These are phyloP conservation scores for Aphanomyces astaci DNA, from an alignment of 352 stramenopile species.

Conservation along the genomic window DNA sequence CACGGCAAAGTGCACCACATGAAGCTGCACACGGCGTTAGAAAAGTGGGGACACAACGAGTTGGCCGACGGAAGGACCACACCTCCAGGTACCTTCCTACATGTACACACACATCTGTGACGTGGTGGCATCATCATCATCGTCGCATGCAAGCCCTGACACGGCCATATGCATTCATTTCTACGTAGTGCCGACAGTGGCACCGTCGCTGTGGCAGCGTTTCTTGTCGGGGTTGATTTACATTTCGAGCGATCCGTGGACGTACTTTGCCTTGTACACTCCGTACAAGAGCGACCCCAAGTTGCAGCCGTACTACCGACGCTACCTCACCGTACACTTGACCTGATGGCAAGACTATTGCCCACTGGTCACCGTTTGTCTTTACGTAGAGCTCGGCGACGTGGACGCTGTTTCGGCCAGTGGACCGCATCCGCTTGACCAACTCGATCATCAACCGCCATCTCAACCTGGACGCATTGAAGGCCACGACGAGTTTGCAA, in stretches of 20 bases:
- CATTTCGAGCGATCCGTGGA: conserved; percentile 62
- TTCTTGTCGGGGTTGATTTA: conserved; percentile 56
- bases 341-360: no score
- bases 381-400: background rate
- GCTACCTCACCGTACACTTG: conserved; percentile 31
- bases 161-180: no score
- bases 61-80: conserved; percentile 38
- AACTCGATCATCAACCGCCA: conserved; percentile 64
- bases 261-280: conserved; percentile 72
- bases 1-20: conserved; percentile 58
- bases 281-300: conserved; percentile 64
- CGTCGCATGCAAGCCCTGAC: no score
- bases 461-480: conserved; percentile 62
- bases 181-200: conserved; percentile 35
- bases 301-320: conserved; percentile 74
- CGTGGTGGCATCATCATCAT: no score
- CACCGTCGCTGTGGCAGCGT: conserved; percentile 23
- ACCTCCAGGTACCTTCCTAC: background rate
- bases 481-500: conserved; percentile 43
- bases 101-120: background rate
- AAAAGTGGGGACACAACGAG: conserved; percentile 68
- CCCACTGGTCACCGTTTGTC: no score
- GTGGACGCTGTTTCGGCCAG: conserved; percentile 62
- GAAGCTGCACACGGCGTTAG: conserved; percentile 40
- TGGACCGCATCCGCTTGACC: conserved; percentile 68